Conservation (phyloP, 306 rosid species). For the Citrullus mucosospermus region DNA sequence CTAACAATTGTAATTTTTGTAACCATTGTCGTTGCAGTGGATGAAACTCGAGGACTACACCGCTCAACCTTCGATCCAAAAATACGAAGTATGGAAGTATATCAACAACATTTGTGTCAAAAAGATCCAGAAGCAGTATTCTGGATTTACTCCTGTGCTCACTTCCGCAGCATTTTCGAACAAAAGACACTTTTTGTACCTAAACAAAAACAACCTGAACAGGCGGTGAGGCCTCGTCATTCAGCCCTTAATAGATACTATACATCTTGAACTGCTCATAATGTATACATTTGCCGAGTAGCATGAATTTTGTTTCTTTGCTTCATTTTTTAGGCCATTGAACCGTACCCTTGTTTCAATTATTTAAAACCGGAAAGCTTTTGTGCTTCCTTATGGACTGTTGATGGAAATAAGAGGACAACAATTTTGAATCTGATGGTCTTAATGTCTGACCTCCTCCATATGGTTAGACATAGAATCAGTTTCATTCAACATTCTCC, state of each 20-base stretch:
- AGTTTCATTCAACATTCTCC: background rate
- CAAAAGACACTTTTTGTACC: slow-evolving; percentile 27
- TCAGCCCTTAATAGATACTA: background rate
- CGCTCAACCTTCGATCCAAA: slow-evolving; percentile 43
- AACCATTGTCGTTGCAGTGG: slow-evolving; percentile 51
- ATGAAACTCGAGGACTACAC: slow-evolving; percentile 61
- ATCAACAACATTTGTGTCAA: slow-evolving; percentile 33
- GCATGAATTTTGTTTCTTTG: background rate
- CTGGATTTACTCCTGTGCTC: slow-evolving; percentile 44
- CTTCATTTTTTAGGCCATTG: background rate
- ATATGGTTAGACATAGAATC: background rate
- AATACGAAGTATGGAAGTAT: slow-evolving; percentile 24
- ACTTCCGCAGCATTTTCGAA: slow-evolving; percentile 17
- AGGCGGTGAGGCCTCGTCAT: slow-evolving; percentile 14
- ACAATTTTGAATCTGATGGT: background rate
- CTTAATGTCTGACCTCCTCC: background rate
- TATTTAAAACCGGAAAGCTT: background rate
- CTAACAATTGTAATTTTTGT: background rate
- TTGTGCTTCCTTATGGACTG: background rate
- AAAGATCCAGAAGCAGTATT: slow-evolving; percentile 36
- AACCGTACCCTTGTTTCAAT: background rate
- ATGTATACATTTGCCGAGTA: background rate
- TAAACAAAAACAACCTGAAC: slow-evolving; percentile 27
- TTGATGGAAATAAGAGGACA: background rate
- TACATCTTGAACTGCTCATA: background rate